phyloP scores from a whole-genome alignment of 2,329 filamentous ascomycete genomes.

The Hirsutella thompsonii region DNA sequence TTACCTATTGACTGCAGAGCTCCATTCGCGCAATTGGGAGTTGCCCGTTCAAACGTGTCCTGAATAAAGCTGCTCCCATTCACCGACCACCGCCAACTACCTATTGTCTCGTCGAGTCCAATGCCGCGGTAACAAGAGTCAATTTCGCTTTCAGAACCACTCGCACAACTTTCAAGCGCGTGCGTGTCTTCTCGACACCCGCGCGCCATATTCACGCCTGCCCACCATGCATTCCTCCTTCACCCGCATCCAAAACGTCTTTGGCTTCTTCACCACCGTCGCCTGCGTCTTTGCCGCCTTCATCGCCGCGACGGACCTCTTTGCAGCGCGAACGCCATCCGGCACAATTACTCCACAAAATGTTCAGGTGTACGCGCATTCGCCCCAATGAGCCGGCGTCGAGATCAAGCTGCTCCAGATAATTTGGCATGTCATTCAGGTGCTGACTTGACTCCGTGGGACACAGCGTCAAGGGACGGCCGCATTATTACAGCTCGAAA shows the following conservation, averaged over 20 bases:
- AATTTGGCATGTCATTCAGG: no score
- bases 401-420: no score
- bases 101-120: no score
- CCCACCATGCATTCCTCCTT: slow-evolving; percentile 73
- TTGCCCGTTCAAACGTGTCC: no score
- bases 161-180: no score
- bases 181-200: slow-evolving; percentile 1
- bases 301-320: slow-evolving; percentile 69
- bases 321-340: slow-evolving; percentile 54
- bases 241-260: slow-evolving; percentile 79
- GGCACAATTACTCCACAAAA: slow-evolving; percentile 53
- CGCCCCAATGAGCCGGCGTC: not conserved
- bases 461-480: slow-evolving; percentile 67
- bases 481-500: slow-evolving; percentile 90
- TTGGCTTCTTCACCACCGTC: slow-evolving; percentile 96
- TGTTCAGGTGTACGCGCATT: slow-evolving; percentile 62
- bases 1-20: no score
- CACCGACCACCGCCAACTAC: no score
- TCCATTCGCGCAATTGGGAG: no score
- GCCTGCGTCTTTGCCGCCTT: slow-evolving; percentile 68
- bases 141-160: no score
- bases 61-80: no score
- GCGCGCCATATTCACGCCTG: not conserved
- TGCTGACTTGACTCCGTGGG: not conserved
- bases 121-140: no score